Base-by-base conservation (phyloP, 768 basidiomycete genomes). In the Russula compacta region DNA sequence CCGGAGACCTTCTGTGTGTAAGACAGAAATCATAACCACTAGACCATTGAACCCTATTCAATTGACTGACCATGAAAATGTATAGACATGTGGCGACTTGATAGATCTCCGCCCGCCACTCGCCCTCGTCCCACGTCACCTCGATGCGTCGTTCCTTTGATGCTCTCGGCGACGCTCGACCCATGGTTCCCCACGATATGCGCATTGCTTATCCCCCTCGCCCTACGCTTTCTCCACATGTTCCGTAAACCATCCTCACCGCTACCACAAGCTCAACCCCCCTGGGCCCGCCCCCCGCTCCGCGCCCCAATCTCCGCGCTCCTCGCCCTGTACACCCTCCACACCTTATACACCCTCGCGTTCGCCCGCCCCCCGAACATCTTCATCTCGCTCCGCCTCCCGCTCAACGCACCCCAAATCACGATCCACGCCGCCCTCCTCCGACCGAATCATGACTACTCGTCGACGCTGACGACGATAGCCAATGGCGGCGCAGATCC, bases 21-120 rank as follows among this genome's bases (percentile, higher is more conserved):
- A 67, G 66, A 67, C 66, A 67, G 66, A 67, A 66, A 67, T 67
- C 66, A 67, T 67, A 67, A 67, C 66, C 66, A 67, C 66, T 67
- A 67, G 66, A 67, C 66, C 66, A 67, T 63, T 66, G 66, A 67
- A 67, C 66, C 66, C 1, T 53, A 14, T n/a, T 19, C 4, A 0
- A 9, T 6, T 12, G 0, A 0, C 4, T 14, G 11, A 39, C 29
- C 21, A 17, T 21, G 35, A 8, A 29, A 29, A 32, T 6, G 46
- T 7, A 24, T 24, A 17, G 6, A 11, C n/a, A 19, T 14, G 11
- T 6, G 19, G 2, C 2, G 29, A 9, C 14, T 38, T 49, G 1
- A 44, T 46, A 4, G 19, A 19, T 44, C 24, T 29, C 24, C 24
- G 24, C 24, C 24, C 24, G 24, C 24, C 24, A 2, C 24, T 29